Evolutionary conservation across 768 basidiomycete genomes (phyloP).

Genomic region (Boletus tomentosulus): DNA sequence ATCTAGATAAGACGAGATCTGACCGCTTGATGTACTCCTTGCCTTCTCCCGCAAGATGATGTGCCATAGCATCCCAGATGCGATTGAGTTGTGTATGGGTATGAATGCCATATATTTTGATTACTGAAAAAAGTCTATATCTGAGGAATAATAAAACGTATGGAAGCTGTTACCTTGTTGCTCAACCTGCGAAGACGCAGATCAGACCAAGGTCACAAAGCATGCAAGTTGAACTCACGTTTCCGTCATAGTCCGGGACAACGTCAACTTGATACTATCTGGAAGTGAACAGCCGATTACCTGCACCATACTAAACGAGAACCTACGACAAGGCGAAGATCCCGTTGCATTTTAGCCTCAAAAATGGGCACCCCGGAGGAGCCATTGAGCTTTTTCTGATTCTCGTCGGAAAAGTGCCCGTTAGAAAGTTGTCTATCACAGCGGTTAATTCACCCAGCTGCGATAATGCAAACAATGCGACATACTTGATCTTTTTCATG

Average conservation of each 20-base stretch:
- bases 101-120: slow-evolving; percentile 49
- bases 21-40: slow-evolving; percentile 53
- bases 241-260: slow-evolving; percentile 34
- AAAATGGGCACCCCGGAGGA: slow-evolving; percentile 53
- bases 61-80: slow-evolving; percentile 45
- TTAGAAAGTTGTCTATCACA: slow-evolving; percentile 57
- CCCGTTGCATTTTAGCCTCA: slow-evolving; percentile 62
- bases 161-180: no score
- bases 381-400: slow-evolving; percentile 57
- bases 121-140: slow-evolving; percentile 25
- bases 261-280: slow-evolving; percentile 49
- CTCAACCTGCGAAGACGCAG: slow-evolving; percentile 21
- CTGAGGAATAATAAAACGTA: not conserved
- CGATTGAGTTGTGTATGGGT: slow-evolving; percentile 46
- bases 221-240: slow-evolving; percentile 18
- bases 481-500: slow-evolving; percentile 66
- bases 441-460: not conserved
- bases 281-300: no score
- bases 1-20: not conserved
- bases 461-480: not conserved
- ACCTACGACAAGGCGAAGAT: slow-evolving; percentile 48
- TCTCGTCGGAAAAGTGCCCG: slow-evolving; percentile 65
- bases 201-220: not conserved
- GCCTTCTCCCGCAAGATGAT: slow-evolving; percentile 40
- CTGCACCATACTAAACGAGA: not conserved